Conservation (phyloP, 1,284 basidiomycete species). For the Rhodotorula mucilaginosa region DNA sequence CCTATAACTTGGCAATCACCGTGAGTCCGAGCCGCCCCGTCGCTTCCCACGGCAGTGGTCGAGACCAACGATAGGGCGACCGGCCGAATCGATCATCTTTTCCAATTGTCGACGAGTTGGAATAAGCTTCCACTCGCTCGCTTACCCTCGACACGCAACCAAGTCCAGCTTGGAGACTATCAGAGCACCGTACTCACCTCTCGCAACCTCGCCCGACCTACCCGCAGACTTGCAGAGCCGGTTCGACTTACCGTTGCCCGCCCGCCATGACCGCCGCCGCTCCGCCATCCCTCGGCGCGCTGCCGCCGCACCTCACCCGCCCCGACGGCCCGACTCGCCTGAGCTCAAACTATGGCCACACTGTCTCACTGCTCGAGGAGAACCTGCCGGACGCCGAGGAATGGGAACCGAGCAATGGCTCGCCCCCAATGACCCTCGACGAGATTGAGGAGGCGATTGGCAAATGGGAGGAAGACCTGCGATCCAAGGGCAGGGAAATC, state of each 20-base stretch:
- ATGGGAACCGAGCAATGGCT: constrained; percentile 34
- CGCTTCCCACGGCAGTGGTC: too few species aligned
- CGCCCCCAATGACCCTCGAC: constrained; percentile 28
- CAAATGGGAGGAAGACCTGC: constrained; percentile 39
- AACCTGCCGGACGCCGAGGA: constrained; percentile 19
- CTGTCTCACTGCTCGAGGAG: constrained; percentile 27
- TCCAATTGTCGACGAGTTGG: too few species aligned
- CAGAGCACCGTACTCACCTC: background rate
- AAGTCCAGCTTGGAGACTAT: too few species aligned
- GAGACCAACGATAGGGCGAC: too few species aligned
- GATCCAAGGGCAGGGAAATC: constrained; percentile 24
- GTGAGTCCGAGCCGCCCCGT: too few species aligned
- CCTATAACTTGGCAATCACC: too few species aligned
- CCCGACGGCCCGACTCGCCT: constrained; percentile 20
- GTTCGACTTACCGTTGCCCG: too few species aligned
- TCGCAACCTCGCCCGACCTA: constrained; percentile 1
- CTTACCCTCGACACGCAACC: too few species aligned
- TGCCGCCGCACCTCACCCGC: constrained; percentile 23
- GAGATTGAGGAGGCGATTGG: constrained; percentile 33
- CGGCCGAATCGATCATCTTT: too few species aligned
- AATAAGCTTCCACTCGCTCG: too few species aligned
- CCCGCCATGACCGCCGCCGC: too few species aligned
- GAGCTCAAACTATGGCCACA: constrained; percentile 20
- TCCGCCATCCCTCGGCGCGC: background rate
- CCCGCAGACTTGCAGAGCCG: background rate